Base-by-base conservation (phyloP, 345 rosid species). In the Carallia brachiata region DNA sequence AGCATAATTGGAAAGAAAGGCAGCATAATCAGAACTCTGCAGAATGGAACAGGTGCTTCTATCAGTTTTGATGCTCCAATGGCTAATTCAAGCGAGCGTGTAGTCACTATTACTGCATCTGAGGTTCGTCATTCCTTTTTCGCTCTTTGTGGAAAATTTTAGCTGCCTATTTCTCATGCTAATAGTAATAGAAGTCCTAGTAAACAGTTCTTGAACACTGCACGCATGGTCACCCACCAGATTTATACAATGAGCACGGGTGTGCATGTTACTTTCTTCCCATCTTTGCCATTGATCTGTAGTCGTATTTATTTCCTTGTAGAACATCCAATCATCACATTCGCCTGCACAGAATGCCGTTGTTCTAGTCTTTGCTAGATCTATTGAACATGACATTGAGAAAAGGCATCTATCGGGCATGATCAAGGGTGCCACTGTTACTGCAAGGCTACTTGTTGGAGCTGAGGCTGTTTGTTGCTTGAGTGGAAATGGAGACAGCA, bases 1-100 rank as follows among this genome's bases (percentile, higher is more conserved):
- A 83, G 84, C 56, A 83, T 87, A n/a, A 89, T 89, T 75, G 96
- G 96, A 68, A 82, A 76, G 77, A 79, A 50, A 76, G 92, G 96
- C 58, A 72, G 76, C 59, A 68, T 73, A 52, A 80, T 89, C 54
- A 83, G 84, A 82, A 80, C 82, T 76, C 67, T 89, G 65, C 77
- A 87, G 78, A 83, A 84, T 67, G 79, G 76, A 73, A 73, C 92
- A 0, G 88, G 96, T 75, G 96, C 92, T 79, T 80, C 85, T 57
- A 84, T 89, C 36, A 47, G 18, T 18, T 39, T 86, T 76, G 83
- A 78, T 19, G 31, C 84, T 74, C 80, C 82, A 6, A 15, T 59
- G 17, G 68, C 75, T 17, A 66, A 50, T 30, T 73, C 74, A 8
- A 68, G 85, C 10, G 87, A 83, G 36, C 83, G 92, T 58, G 68